These are phyloP conservation scores for Annulohypoxylon truncatum DNA, from an alignment of 2,329 filamentous ascomycete genomes.

Conservation along the genomic window DNA sequence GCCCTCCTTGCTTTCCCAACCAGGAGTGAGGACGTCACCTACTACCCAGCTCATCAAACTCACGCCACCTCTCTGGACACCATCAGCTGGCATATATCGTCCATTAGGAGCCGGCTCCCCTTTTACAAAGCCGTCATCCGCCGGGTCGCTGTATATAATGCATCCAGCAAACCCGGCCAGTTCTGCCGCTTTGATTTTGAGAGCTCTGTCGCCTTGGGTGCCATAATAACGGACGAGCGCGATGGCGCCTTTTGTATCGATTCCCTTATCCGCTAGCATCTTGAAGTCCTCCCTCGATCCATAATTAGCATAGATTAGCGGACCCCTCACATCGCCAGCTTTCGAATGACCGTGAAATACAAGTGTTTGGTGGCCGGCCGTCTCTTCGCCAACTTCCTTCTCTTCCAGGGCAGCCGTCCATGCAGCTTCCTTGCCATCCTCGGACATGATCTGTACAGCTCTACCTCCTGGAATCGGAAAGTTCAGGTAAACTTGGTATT, in stretches of 20 bases:
- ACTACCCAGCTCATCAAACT: constrained; percentile 84
- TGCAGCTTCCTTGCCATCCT: constrained; percentile 66
- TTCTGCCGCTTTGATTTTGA: constrained; percentile 93
- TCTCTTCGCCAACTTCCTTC: constrained; percentile 73
- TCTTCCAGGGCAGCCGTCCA: constrained; percentile 92
- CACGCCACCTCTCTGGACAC: constrained; percentile 85
- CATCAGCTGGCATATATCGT: constrained; percentile 82
- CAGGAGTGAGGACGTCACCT: constrained; percentile 92
- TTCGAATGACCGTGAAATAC: constrained; percentile 92
- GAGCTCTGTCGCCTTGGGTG: constrained; percentile 74
- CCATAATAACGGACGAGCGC: constrained; percentile 86
- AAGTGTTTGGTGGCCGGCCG: constrained; percentile 74
- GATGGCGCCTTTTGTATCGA: constrained; percentile 82
- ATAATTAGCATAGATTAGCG: constrained; percentile 91
- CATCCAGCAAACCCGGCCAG: constrained; percentile 86
- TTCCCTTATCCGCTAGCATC: constrained; percentile 73
- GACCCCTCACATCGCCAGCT: constrained; percentile 85
- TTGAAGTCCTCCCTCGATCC: constrained; percentile 88
- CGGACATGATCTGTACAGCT: constrained; percentile 81
- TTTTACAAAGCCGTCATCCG: constrained; percentile 81
- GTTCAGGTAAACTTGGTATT: constrained; percentile 91
- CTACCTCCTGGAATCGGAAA: constrained; percentile 84
- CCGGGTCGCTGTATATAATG: constrained; percentile 91
- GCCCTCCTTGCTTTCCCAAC: constrained; percentile 78
- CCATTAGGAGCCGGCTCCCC: constrained; percentile 81